Evolutionary conservation across 768 basidiomycete species (phyloP).

Genomic region (Pilatotrama ljubarskyi): DNA sequence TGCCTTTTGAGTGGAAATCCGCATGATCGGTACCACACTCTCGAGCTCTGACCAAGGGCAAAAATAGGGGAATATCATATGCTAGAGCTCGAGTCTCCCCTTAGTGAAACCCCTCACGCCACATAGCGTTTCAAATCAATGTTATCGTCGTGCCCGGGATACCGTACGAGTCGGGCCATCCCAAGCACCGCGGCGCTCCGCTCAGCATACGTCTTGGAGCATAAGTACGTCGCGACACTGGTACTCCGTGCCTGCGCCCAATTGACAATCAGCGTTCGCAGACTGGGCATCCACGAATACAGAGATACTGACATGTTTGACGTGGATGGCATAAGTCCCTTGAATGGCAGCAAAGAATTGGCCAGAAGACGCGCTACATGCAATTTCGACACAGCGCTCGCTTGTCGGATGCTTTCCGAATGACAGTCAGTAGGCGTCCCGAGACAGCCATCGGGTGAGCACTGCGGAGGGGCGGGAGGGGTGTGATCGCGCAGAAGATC

Average conservation of each 20-base stretch:
- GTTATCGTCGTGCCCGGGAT: background rate
- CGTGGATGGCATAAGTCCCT: too few species aligned
- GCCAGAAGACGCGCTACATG: background rate
- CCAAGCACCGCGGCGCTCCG: background rate
- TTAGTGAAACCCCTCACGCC: background rate
- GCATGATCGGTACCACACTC: too few species aligned
- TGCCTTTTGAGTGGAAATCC: too few species aligned
- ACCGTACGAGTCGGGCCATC: background rate
- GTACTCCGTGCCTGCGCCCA: too few species aligned
- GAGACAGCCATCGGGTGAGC: background rate
- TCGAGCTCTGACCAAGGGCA: background rate
- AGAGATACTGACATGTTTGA: too few species aligned
- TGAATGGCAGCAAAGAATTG: too few species aligned
- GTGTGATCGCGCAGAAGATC: background rate
- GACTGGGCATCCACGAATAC: too few species aligned
- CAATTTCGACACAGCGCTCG: too few species aligned
- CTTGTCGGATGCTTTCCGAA: too few species aligned
- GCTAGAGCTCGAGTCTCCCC: background rate
- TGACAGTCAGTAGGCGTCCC: background rate
- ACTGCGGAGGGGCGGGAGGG: background rate
- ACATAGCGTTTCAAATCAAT: constrained; percentile 1
- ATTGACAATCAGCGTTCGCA: too few species aligned
- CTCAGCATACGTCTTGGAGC: background rate
- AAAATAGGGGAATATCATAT: background rate
- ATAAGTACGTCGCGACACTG: background rate